A percentile compares a stretch with the other conserved stretches of the same genome.
phyloP scores from a whole-genome alignment of 2,329 filamentous ascomycete genomes.

The Apiospora aurea region DNA sequence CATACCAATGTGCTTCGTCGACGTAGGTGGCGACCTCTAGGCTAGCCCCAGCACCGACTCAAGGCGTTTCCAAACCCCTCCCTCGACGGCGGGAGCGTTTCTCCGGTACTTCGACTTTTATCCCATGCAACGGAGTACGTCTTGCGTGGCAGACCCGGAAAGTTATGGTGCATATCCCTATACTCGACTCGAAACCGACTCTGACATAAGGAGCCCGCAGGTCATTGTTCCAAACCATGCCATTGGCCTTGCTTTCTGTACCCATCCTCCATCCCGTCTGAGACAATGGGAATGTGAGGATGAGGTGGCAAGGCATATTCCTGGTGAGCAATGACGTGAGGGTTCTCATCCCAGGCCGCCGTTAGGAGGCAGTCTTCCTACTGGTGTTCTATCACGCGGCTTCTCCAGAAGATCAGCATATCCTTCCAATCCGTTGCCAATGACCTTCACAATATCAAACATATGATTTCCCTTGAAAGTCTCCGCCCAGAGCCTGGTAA shows the following conservation, averaged over 20 bases:
- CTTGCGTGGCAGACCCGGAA: too few species aligned
- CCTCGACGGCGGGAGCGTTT: background rate
- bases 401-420: conserved; percentile 66
- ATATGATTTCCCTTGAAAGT: conserved; percentile 68
- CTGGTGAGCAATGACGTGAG: background rate
- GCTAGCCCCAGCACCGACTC: background rate
- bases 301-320: background rate
- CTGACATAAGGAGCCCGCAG: background rate
- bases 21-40: background rate
- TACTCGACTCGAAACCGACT: background rate
- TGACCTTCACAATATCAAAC: conserved; percentile 65
- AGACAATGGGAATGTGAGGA: background rate
- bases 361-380: conserved; percentile 45
- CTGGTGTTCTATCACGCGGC: conserved; percentile 55
- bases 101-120: background rate
- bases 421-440: conserved; percentile 63
- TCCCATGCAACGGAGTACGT: background rate
- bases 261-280: background rate
- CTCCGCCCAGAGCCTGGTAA: conserved; percentile 67
- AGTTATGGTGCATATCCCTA: background rate
- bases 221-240: background rate
- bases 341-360: conserved; percentile 36
- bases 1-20: background rate
- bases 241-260: background rate
- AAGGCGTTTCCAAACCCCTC: background rate